Base-by-base conservation (phyloP, 495 filamentous ascomycete species). In the Clohesyomyces aquaticus region DNA sequence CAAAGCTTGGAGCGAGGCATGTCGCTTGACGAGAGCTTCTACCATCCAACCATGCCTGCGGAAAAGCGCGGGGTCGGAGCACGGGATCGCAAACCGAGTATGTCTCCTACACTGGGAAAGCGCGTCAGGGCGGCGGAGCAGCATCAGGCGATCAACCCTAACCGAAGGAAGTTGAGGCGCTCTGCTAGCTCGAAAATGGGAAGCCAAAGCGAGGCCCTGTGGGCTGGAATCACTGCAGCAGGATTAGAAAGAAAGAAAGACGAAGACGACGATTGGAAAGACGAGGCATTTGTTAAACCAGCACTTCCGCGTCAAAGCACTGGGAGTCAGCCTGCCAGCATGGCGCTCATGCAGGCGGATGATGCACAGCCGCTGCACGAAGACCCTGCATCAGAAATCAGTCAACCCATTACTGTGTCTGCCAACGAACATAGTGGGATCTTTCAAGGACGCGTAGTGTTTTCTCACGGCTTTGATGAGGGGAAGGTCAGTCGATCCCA, bases 1-100 rank as follows among this genome's bases (percentile, higher is more conserved):
- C 87, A 98, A 61, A 93, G 92, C 70, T 66, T 94, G 55, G 86
- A 90, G 67, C 85, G 94, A 56, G 95, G 94, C n/a, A 93, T 98
- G 91, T 87, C 89, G 2, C 79, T 98, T 22, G 88, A 96, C 28
- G 95, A 96, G 70, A 79, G 79, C 11, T 83, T 83, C 59, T 98
- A 96, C 73, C 85, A 94, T 72, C 92, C 90, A 1, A 74, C 77
- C 29, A 61, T 92, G 11, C 85, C 91, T 6, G 48, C 65, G 11
- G 85, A 88, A 64, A 78, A 91, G 70, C 85, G 91, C 68, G 94
- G 94, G 0, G 77, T 78, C 8, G 89, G 87, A 4, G 93, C 94
- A 52, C 95, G 90, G 89, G 82, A 84, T 66, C 72, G 72, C 32
- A 65, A 67, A 66, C 47, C 71, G 66, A n/a, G 51, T 50, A 54